A percentile compares a stretch with the other conserved stretches of the same genome.
These are phyloP conservation scores for Hirsutella minnesotensis DNA, from an alignment of 2,329 filamentous ascomycete species.

Conservation along the genomic window DNA sequence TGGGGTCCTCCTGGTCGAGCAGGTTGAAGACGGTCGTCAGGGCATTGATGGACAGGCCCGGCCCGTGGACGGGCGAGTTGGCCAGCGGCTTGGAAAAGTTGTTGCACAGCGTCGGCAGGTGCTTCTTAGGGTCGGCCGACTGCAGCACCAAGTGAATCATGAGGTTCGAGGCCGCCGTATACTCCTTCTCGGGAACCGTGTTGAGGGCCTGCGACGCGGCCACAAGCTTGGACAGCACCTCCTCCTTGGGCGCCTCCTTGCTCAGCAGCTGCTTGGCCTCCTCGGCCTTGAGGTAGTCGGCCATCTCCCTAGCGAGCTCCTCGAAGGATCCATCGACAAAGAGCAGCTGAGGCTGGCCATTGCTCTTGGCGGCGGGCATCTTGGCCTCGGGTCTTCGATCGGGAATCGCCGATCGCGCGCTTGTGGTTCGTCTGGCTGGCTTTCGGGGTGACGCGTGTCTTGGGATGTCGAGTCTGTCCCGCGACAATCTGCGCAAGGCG, in stretches of 20 bases:
- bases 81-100: conserved; percentile 81
- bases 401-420: conserved; percentile 9
- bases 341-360: conserved; percentile 47
- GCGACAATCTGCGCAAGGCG: conserved; percentile 9
- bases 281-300: conserved; percentile 80
- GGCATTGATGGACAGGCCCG: conserved; percentile 76
- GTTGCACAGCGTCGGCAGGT: conserved; percentile 78
- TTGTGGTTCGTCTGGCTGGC: background rate
- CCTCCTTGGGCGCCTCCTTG: conserved; percentile 59
- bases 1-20: conserved; percentile 60
- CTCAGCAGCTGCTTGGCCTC: conserved; percentile 67
- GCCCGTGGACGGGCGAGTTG: conserved; percentile 74
- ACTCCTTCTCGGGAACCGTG: conserved; percentile 87
- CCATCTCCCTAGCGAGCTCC: conserved; percentile 88
- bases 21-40: conserved; percentile 97
- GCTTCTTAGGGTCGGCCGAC: conserved; percentile 71
- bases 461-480: conserved; percentile 9
- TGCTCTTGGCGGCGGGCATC: conserved; percentile 21
- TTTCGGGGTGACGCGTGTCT: background rate
- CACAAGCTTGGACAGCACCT: conserved; percentile 81
- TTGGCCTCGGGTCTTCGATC: conserved; percentile 8
- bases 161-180: conserved; percentile 91
- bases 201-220: conserved; percentile 68
- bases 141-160: conserved; percentile 87
- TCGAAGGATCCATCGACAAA: conserved; percentile 87